Base-by-base conservation (phyloP, 2,329 filamentous ascomycete genomes). In the Fusarium chaquense region DNA sequence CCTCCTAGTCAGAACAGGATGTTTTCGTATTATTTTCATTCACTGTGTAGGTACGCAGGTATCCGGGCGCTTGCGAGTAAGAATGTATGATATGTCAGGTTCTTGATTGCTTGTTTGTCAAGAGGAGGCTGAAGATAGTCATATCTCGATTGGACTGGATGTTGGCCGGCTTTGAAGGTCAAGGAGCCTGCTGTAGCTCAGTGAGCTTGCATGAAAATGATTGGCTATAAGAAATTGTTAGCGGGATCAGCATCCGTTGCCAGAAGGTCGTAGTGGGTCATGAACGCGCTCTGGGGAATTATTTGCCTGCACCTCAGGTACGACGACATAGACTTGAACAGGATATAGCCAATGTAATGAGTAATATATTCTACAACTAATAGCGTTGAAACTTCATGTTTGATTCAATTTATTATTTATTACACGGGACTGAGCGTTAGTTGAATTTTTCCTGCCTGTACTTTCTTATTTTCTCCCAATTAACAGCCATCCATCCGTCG, bases 171-270 rank as follows among this genome's bases (percentile, higher is more conserved):
- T 63, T 70, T 70, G 52, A 65, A 62, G 56, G 32, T 62, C 49
- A 26, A 51, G 36, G 51, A 51, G 49, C 11, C 32, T 20, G 35
- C 41, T 44, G 51, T 61, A 62, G 28, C 43, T 62, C 53, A 49
- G 52, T 58, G 53, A 67, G 62, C 53, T 69, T 41, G 62, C 52
- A 26, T 33, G 28, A 45, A 28, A 35, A 40, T 63, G 62, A 70
- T 69, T 69, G 67, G 67, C n/a, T 28, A 24, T 18, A 7, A 41
- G 41, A 70, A 58, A 67, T 69, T 70, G 67, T 67, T 69, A 63
- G 62, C 41, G 57, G 40, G 44, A 67, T 70, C 66, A 56, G 35
- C 66, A 33, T 49, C 44, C 24, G 30, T 40, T 35, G 20, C 33
- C 20, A 30, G 32, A 47, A 55, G 49, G 33, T 51, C 20, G 24